phyloP scores from a whole-genome alignment of 108 stramenopile genomes.

The Cyclotella distinguenda region DNA sequence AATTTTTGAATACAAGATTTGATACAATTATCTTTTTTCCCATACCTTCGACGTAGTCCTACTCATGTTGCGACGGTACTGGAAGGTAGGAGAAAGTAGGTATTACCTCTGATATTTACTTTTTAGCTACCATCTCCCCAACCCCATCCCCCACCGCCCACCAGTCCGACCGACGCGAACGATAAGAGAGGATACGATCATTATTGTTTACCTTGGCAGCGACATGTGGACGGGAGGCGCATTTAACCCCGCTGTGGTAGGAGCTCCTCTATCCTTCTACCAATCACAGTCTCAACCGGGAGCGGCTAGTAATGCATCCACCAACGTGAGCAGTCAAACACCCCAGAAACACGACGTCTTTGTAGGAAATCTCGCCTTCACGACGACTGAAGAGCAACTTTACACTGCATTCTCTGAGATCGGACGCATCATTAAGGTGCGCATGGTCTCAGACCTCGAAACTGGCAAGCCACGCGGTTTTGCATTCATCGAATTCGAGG shows the following conservation, averaged over 20 bases:
- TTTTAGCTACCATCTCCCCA: too few relatives aligned
- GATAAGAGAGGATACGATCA: too few relatives aligned
- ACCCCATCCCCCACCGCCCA: too few relatives aligned
- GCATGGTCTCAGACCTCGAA: slow-evolving; percentile 90
- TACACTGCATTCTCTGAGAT: slow-evolving; percentile 86
- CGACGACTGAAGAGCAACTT: slow-evolving; percentile 92
- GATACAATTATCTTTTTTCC: too few relatives aligned
- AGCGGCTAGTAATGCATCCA: not conserved
- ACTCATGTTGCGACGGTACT: too few relatives aligned
- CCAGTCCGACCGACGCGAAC: too few relatives aligned
- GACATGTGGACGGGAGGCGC: too few relatives aligned
- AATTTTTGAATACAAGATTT: too few relatives aligned
- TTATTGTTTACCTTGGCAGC: too few relatives aligned
- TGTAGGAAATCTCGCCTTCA: slow-evolving; percentile 92
- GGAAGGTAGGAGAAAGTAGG: too few relatives aligned
- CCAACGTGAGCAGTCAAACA: not conserved
- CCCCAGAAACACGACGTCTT: slow-evolving; percentile 82
- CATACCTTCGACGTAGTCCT: too few relatives aligned
- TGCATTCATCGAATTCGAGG: slow-evolving; percentile 97
- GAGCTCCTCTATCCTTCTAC: not conserved
- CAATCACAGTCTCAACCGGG: not conserved
- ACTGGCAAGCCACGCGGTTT: slow-evolving; percentile 95
- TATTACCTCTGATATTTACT: too few relatives aligned
- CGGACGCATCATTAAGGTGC: slow-evolving; percentile 87
- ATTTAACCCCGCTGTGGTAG: not conserved